Evolutionary conservation across 176 grass and related monocot genomes (phyloP).

Genomic region (Eragrostis nindensis): DNA sequence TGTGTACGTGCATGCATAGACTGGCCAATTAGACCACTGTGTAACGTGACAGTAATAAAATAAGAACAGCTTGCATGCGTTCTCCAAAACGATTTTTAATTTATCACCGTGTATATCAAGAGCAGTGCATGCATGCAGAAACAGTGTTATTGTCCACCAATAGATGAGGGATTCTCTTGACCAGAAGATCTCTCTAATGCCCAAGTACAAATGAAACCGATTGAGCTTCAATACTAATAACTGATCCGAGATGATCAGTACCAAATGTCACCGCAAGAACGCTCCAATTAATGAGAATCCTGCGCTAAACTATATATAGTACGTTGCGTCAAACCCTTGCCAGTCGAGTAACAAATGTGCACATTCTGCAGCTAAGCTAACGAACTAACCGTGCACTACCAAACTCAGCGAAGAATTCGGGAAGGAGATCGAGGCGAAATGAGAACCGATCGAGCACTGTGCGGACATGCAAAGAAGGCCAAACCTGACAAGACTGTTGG

Average conservation of each 20-base stretch:
- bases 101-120: too few species aligned
- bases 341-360: neutral
- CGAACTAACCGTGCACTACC: slow-evolving; percentile 29
- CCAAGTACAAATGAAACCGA: slow-evolving; percentile 15
- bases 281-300: neutral
- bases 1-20: neutral
- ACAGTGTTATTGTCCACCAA: neutral
- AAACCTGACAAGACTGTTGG: slow-evolving; percentile 31
- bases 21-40: neutral
- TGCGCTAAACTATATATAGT: neutral
- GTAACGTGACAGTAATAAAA: neutral
- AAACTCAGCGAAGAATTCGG: neutral
- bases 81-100: too few species aligned
- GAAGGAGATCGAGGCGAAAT: neutral
- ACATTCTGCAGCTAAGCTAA: slow-evolving; percentile 6
- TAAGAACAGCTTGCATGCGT: neutral
- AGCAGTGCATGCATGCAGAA: too few species aligned
- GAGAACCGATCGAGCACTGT: neutral
- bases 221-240: neutral
- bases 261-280: neutral
- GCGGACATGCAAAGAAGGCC: slow-evolving; percentile 13
- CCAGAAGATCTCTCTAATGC: neutral
- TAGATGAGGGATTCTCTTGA: neutral
- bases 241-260: neutral
- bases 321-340: too few species aligned